Base-by-base conservation (phyloP, 2,329 filamentous ascomycete genomes). In the Fusarium veterinarium region DNA sequence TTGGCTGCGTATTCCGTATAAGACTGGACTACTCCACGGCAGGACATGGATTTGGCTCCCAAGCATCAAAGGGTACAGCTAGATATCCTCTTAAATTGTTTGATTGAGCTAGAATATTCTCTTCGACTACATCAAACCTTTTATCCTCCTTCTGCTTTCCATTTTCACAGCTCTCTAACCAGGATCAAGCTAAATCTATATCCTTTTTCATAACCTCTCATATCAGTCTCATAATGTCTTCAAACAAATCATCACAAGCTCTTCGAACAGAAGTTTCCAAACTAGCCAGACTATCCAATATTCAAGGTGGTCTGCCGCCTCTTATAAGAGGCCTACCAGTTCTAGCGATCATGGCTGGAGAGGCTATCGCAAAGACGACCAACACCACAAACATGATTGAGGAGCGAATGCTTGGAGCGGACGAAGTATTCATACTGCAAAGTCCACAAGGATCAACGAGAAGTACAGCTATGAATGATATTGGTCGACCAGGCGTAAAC, bases 301-400 rank as follows among this genome's bases (percentile, higher is more conserved):
- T 76, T 1, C 74, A 76, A 60, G 70, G 60, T 4, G 74, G 74
- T 5, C 60, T 76, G 0, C 67, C 74, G 3, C 62, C 70, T 9
- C 20, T 76, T 1, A 66, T 75, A 35, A 67, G 74, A 56, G 67
- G 64, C 14, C 69, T 76, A 28, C 74, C 72, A 1, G 63, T 70
- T 2, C 44, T 76, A 5, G 72, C 70, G 14, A 53, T 76, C 7
- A 41, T 76, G 35, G 72, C 74, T 1, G 72, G 74, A 1, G 72
- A 67, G 37, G 71, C 68, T 7, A 49, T 73, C 20, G 56, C 69
- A 1, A 72, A 74, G 60, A 59, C 57, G 3, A 76, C 64, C 5
- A 59, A 58, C 20, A n/a, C 46, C 6, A 48, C 33, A 9, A 76
- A 72, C 19, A 23, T 44, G 14, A n/a, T 75, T 12, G 74, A 76